Conservation (phyloP, 2,329 filamentous ascomycete species). For the Cordyceps javanica region DNA sequence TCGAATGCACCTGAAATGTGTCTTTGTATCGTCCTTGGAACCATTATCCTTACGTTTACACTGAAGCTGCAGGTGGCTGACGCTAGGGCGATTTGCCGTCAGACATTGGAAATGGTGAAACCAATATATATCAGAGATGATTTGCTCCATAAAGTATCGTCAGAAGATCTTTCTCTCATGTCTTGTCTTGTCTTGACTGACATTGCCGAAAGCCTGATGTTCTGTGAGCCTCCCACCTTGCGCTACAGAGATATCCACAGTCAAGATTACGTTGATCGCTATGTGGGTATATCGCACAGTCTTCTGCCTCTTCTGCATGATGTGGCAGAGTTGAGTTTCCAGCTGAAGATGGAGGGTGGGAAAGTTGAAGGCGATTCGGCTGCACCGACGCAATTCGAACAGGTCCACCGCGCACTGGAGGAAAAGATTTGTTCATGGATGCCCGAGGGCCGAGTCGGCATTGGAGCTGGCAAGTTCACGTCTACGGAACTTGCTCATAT, state of each 20-base stretch:
- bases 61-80: conserved; percentile 14
- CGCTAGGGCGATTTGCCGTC: conserved; percentile 15
- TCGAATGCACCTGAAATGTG: conserved; percentile 12
- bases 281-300: conserved; percentile 19
- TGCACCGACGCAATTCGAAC: neutral
- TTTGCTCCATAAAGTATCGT: neutral
- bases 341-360: neutral
- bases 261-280: conserved; percentile 19
- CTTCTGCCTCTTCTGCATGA: conserved; percentile 22
- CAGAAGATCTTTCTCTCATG: conserved; percentile 14
- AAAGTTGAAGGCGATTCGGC: no score
- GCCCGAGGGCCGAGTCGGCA: conserved; percentile 18
- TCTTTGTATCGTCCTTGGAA: conserved; percentile 18
- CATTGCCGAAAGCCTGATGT: conserved; percentile 20
- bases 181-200: conserved; percentile 20
- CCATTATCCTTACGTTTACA: conserved; percentile 17
- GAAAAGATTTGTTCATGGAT: conserved; percentile 17
- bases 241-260: conserved; percentile 14
- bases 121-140: conserved; percentile 11
- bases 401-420: conserved; percentile 11
- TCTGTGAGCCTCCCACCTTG: conserved; percentile 18
- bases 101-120: conserved; percentile 18
- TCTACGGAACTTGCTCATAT: conserved; percentile 22
- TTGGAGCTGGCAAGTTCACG: conserved; percentile 14
- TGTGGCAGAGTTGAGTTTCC: conserved; percentile 6